Evolutionary conservation across 2,329 filamentous ascomycete species (phyloP).

Genomic region (Diaporthe ampelina): DNA sequence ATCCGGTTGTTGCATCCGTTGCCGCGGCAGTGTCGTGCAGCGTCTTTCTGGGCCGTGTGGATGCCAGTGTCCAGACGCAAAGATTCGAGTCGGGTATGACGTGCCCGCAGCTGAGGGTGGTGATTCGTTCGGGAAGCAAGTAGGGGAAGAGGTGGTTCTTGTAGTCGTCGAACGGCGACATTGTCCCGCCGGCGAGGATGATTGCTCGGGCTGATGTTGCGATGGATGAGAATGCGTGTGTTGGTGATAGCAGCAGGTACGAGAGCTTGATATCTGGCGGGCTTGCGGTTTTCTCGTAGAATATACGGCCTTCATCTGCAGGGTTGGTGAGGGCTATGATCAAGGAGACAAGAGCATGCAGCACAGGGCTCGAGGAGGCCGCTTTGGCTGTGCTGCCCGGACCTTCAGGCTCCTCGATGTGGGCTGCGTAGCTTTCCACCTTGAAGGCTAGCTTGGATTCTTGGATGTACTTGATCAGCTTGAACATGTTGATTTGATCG

Average conservation of each 20-base stretch:
- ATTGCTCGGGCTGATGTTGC: conserved; percentile 88
- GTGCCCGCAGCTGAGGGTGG: conserved; percentile 91
- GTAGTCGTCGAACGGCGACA: conserved; percentile 97
- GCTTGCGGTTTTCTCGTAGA: conserved; percentile 65
- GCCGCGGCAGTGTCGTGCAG: conserved; percentile 35
- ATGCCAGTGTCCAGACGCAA: conserved; percentile 79
- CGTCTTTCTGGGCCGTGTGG: conserved; percentile 51
- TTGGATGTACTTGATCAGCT: conserved; percentile 88
- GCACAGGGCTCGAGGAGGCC: conserved; percentile 67
- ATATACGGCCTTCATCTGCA: conserved; percentile 77
- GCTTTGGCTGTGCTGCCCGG: conserved; percentile 64
- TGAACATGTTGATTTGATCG: conserved; percentile 95
- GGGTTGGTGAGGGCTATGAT: conserved; percentile 89
- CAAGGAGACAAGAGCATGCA: conserved; percentile 72
- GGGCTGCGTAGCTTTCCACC: conserved; percentile 87
- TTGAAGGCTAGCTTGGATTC: conserved; percentile 95
- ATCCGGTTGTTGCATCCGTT: conserved; percentile 52
- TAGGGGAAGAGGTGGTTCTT: conserved; percentile 87
- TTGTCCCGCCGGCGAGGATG: conserved; percentile 93
- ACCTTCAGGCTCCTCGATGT: conserved; percentile 64
- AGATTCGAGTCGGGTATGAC: conserved; percentile 89
- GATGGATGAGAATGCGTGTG: conserved; percentile 90
- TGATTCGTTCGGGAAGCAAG: conserved; percentile 72
- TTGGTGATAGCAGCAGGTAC: conserved; percentile 92
- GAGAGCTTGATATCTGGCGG: conserved; percentile 72